Base-by-base conservation (phyloP, 2,329 filamentous ascomycete species). In the Emericellopsis atlantica region DNA sequence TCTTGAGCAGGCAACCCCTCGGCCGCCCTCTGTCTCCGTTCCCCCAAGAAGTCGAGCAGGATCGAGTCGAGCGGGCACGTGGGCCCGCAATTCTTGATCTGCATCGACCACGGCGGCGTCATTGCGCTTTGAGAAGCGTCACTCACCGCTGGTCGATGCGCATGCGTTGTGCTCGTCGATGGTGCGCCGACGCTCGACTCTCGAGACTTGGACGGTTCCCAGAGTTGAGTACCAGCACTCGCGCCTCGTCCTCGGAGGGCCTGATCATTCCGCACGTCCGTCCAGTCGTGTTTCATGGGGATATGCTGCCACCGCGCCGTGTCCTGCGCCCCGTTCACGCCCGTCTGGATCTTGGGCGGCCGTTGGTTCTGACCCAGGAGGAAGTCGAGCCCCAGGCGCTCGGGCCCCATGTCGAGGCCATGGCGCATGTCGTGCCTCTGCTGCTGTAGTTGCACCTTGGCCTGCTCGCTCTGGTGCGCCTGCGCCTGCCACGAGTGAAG, bases 51-150 rank as follows among this genome's bases (percentile, higher is more conserved):
- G 54, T 89, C 81, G 21, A 90, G 71, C 36, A 94, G 70, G n/a
- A 95, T 73, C 34, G 66, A 69, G 53, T 94, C 88, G 2, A 94
- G 69, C 0, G 84, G 76, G 55, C 84, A 92, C 0, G 84, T 88
- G 1, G 85, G 72, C 2, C 69, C 57, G 16, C 73, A 67, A 51
- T 87, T 85, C 45, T 69, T 70, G 38, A 81, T 61, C 29, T 70
- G 53, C 18, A 45, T 41, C 18, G 57, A 48, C 42, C 54, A 55
- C 14, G 29, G 14, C 14, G 31, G 11, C n/a, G 9, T 21, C 6
- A 21, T 3, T n/a, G 7, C 18, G 5, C 16, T 21, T 16, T 4
- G 16, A 9, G n/a, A 18, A 11, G 23, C 37, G 11, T 38, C n/a
- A 31, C 18, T 51, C 45, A 24, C 50, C 39, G 14, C n/a, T 9